Evolutionary conservation across 2,329 filamentous ascomycete genomes (phyloP).

Genomic region (Domatiomyces globalis): DNA sequence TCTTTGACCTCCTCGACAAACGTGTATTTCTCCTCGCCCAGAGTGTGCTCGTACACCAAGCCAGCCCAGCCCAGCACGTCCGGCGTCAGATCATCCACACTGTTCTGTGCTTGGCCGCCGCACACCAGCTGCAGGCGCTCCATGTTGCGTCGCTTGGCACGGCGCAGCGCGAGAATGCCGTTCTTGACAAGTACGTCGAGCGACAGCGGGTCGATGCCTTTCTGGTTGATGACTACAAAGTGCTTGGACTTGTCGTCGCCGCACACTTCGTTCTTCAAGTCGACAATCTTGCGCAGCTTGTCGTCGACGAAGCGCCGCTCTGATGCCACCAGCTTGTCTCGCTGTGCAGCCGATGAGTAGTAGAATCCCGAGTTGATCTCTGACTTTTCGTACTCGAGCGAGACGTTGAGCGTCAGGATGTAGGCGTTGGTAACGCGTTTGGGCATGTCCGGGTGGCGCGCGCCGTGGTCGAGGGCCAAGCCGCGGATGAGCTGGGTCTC

Average conservation of each 20-base stretch:
- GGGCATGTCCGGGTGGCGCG: slow-evolving; percentile 94
- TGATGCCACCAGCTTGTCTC: slow-evolving; percentile 95
- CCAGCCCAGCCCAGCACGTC: slow-evolving; percentile 92
- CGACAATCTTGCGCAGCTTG: slow-evolving; percentile 93
- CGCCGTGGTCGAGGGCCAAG: slow-evolving; percentile 84
- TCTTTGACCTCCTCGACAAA: slow-evolving; percentile 98
- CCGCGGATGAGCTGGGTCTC: slow-evolving; percentile 94
- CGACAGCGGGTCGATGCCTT: slow-evolving; percentile 93
- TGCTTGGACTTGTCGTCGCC: slow-evolving; percentile 84
- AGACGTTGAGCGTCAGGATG: slow-evolving; percentile 91
- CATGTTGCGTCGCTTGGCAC: slow-evolving; percentile 98
- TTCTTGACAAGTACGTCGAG: slow-evolving; percentile 96
- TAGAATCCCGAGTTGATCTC: slow-evolving; percentile 99
- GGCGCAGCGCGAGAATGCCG: slow-evolving; percentile 81
- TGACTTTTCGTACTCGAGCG: slow-evolving; percentile 95
- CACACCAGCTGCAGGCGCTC: slow-evolving; percentile 91
- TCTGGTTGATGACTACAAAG: slow-evolving; percentile 98
- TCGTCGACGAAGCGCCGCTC: slow-evolving; percentile 91
- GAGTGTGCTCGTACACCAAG: slow-evolving; percentile 87
- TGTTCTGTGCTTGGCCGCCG: slow-evolving; percentile 85
- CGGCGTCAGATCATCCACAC: slow-evolving; percentile 78
- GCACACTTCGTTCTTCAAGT: slow-evolving; percentile 95
- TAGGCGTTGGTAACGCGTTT: slow-evolving; percentile 90
- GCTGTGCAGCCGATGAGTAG: slow-evolving; percentile 91
- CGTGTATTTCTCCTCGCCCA: slow-evolving; percentile 98